Percentiles rank a stretch among this genome's conserved stretches.
Evolutionary conservation across 257 asterid species (phyloP).

Genomic region (Datura wrightii): DNA sequence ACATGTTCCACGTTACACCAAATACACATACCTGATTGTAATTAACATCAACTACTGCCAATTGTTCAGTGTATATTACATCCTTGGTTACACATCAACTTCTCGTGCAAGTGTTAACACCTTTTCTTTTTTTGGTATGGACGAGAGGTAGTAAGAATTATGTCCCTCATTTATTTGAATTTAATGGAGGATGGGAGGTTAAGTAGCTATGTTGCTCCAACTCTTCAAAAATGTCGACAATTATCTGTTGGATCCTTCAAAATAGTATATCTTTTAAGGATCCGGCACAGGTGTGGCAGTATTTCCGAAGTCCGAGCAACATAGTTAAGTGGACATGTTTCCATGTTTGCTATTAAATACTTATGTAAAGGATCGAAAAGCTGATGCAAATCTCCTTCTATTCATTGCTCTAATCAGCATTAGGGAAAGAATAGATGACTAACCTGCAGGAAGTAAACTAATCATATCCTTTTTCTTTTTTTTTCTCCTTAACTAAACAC

Average conservation of each 20-base stretch:
- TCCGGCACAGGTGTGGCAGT: too few relatives aligned
- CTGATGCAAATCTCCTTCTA: neutral
- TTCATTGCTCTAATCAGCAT: neutral
- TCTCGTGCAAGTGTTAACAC: constrained; percentile 19
- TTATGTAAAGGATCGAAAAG: neutral
- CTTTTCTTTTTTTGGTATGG: neutral
- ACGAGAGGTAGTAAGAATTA: neutral
- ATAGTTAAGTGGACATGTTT: neutral
- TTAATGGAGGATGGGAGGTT: constrained; percentile 18
- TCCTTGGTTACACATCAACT: neutral
- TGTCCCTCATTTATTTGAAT: constrained; percentile 23
- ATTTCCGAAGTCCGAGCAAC: too few relatives aligned
- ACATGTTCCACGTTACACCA: constrained; percentile 15
- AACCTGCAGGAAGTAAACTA: neutral
- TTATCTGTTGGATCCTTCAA: too few relatives aligned
- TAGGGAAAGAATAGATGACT: constrained; percentile 10
- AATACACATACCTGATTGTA: neutral
- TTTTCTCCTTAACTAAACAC: constrained; percentile 6
- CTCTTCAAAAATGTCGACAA: too few relatives aligned
- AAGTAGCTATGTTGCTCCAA: neutral
- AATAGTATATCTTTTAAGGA: too few relatives aligned
- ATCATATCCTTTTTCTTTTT: constrained; percentile 19
- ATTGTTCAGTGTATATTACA: neutral
- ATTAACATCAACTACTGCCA: neutral
- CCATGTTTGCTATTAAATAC: neutral